Evolutionary conservation across 2,329 filamentous ascomycete species (phyloP).

Genomic region (Arthrinium phaeospermum): DNA sequence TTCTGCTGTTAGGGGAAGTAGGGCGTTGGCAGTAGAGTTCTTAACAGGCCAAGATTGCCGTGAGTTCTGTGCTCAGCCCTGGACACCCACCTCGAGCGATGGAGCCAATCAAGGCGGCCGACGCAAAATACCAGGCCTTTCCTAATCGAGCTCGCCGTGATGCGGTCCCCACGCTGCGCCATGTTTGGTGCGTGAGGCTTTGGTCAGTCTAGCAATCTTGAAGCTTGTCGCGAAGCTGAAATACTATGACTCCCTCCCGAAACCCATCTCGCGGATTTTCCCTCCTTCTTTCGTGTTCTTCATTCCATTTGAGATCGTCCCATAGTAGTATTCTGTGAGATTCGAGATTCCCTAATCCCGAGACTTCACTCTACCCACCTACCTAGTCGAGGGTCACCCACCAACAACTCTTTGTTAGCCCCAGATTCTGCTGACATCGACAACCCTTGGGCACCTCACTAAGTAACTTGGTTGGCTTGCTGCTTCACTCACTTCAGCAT

Average conservation of each 20-base stretch:
- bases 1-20: not conserved
- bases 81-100: not conserved
- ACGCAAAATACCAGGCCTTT: not conserved
- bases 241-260: conserved; percentile 22
- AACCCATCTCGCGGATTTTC: not conserved
- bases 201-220: conserved; percentile 1
- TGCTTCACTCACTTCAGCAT: conserved; percentile 13
- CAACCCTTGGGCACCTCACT: not conserved
- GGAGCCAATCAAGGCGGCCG: not conserved
- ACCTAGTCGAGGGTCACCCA: not conserved
- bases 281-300: not conserved
- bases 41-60: not conserved
- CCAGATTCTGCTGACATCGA: not conserved
- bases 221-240: conserved; percentile 17
- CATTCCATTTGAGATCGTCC: not conserved
- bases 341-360: not conserved
- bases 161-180: conserved; percentile 19
- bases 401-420: not conserved
- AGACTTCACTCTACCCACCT: not conserved
- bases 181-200: conserved; percentile 19
- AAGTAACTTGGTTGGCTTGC: conserved; percentile 1
- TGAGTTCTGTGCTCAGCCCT: conserved; percentile 16
- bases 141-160: conserved; percentile 21
- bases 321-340: conserved; percentile 1
- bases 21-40: not conserved